These are phyloP conservation scores for Aspergillus persii DNA, from an alignment of 2,329 filamentous ascomycete genomes.

Conservation along the genomic window DNA sequence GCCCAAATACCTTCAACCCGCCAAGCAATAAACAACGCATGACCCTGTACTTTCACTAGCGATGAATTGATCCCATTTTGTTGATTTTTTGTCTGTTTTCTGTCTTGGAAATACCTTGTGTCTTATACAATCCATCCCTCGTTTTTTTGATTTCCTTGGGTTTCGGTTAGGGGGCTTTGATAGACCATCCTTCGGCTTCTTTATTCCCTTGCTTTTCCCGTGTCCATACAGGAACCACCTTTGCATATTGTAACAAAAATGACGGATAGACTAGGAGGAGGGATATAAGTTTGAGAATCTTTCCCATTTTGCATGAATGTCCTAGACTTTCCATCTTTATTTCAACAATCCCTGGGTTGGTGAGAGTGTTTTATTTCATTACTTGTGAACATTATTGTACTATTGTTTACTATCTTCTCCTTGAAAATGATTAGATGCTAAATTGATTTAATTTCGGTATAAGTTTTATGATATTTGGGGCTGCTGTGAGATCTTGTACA, in stretches of 20 bases:
- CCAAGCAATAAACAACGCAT: conserved; percentile 26
- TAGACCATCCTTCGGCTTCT: conserved; percentile 1
- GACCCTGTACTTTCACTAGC: conserved; percentile 25
- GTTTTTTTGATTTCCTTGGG: conserved; percentile 8
- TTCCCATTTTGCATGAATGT: conserved; percentile 8
- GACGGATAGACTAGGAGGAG: conserved; percentile 18
- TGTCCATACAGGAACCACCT: conserved; percentile 9
- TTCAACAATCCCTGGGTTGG: conserved; percentile 1
- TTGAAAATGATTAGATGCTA: neutral
- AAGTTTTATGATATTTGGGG: neutral
- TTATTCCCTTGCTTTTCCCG: conserved; percentile 3
- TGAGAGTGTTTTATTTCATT: neutral
- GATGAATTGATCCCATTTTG: conserved; percentile 18
- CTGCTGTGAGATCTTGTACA: neutral
- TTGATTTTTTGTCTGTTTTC: conserved; percentile 15
- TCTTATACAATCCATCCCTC: conserved; percentile 19
- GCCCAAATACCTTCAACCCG: conserved; percentile 35
- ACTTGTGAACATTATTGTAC: neutral
- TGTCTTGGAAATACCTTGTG: conserved; percentile 20
- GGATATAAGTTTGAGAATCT: neutral
- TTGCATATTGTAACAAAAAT: conserved; percentile 23
- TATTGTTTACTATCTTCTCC: neutral
- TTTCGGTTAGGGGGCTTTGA: conserved; percentile 8
- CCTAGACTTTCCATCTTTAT: conserved; percentile 4
- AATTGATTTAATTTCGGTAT: neutral